A percentile compares a stretch with the other conserved stretches of the same genome.
These are phyloP conservation scores for Pleurotus ostreatus DNA, from an alignment of 768 basidiomycete genomes.

Conservation along the genomic window DNA sequence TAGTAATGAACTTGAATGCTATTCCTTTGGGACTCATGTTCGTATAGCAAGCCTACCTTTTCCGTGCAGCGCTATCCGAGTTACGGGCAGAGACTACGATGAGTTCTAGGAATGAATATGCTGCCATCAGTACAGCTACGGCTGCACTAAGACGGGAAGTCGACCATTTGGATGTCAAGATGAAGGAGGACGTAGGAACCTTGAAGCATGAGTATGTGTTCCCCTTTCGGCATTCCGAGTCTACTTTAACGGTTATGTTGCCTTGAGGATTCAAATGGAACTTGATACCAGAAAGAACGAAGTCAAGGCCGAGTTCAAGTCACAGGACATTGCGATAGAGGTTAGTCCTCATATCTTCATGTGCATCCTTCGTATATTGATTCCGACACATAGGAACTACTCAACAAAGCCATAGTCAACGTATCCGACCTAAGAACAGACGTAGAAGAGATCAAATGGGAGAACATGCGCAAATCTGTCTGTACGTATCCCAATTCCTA, in stretches of 20 bases:
- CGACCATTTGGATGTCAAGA: constrained; percentile 79
- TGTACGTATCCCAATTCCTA: constrained; percentile 37
- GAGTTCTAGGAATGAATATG: constrained; percentile 78
- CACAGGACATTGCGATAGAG: constrained; percentile 81
- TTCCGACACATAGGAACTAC: constrained; percentile 48
- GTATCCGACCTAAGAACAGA: constrained; percentile 76
- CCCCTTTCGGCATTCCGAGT: neutral
- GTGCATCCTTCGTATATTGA: neutral
- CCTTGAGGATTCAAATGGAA: constrained; percentile 87
- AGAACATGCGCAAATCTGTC: constrained; percentile 82
- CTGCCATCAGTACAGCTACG: constrained; percentile 73
- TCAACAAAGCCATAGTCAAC: constrained; percentile 70
- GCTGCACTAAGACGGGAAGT: constrained; percentile 82
- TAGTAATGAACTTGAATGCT: neutral
- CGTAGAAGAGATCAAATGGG: constrained; percentile 85
- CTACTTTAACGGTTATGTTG: no score
- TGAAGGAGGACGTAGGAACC: constrained; percentile 88
- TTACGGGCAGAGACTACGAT: constrained; percentile 82
- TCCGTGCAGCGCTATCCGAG: constrained; percentile 90
- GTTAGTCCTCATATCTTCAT: constrained; percentile 29
- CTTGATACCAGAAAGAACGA: constrained; percentile 93
- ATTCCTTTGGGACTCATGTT: neutral
- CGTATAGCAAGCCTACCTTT: constrained; percentile 88
- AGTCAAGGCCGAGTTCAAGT: constrained; percentile 77
- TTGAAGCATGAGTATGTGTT: constrained; percentile 86